Percentiles rank a stretch among this genome's conserved stretches.
Evolutionary conservation across 2,329 filamentous ascomycete genomes (phyloP).

Genomic region (Onygenales sp.): DNA sequence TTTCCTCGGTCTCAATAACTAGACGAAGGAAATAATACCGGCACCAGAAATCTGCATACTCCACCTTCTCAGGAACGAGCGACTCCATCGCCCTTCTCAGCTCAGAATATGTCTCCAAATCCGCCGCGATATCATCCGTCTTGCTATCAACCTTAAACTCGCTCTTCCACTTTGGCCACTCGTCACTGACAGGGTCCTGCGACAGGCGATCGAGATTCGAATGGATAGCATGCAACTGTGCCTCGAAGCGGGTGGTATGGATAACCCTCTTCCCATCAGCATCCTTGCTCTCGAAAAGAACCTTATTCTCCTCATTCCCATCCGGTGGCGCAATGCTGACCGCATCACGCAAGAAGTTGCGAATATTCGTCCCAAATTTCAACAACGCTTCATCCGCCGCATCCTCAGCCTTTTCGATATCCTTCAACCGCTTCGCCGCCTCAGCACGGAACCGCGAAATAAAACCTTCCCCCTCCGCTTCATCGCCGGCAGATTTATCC

Average conservation of each 20-base stretch:
- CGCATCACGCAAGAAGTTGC: conserved; percentile 82
- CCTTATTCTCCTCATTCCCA: conserved; percentile 41
- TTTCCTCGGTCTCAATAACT: conserved; percentile 87
- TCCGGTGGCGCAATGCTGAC: conserved; percentile 74
- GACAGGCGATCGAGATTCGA: conserved; percentile 72
- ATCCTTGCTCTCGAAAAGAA: conserved; percentile 92
- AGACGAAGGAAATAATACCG: conserved; percentile 92
- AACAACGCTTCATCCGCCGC: conserved; percentile 91
- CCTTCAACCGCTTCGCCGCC: conserved; percentile 73
- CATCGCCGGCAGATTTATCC: conserved; percentile 14
- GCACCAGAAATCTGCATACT: conserved; percentile 84
- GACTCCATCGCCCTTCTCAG: conserved; percentile 85
- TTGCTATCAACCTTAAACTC: conserved; percentile 73
- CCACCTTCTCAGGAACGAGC: conserved; percentile 84
- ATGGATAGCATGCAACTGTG: conserved; percentile 91
- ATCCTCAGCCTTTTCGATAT: conserved; percentile 86
- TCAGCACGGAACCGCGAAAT: conserved; percentile 67
- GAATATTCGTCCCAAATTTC: conserved; percentile 80
- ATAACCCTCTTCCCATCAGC: conserved; percentile 83
- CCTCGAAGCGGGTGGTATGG: conserved; percentile 88
- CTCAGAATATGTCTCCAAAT: conserved; percentile 80
- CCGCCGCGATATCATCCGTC: conserved; percentile 71
- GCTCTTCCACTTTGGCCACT: conserved; percentile 65
- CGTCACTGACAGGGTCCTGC: conserved; percentile 65
- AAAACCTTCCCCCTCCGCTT: conserved; percentile 47